Evolutionary conservation across 2,329 filamentous ascomycete genomes (phyloP).

Genomic region (Cercospora canescens): DNA sequence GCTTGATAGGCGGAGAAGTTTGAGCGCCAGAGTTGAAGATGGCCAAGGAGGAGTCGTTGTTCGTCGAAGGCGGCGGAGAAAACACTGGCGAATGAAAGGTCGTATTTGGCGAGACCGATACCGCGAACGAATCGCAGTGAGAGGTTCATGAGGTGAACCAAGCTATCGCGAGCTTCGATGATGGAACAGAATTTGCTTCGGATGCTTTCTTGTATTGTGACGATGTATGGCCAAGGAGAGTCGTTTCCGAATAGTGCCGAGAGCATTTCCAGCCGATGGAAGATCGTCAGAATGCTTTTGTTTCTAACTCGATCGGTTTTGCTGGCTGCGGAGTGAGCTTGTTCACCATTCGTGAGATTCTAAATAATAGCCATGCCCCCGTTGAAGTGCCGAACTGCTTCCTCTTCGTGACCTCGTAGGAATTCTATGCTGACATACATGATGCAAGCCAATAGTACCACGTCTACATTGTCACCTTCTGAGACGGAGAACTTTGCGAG

Average conservation of each 20-base stretch:
- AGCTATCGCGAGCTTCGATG: not conserved
- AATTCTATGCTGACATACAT: conserved; percentile 1
- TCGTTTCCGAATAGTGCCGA: not conserved
- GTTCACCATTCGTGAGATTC: not conserved
- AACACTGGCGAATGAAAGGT: not conserved
- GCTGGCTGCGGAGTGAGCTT: not conserved
- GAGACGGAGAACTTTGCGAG: not conserved
- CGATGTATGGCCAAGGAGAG: not conserved
- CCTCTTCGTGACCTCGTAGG: not conserved
- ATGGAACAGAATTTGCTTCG: not conserved
- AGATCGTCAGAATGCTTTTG: not conserved
- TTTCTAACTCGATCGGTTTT: not conserved
- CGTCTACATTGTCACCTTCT: not conserved
- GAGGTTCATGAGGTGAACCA: not conserved
- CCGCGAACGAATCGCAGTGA: not conserved
- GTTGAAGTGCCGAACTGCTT: not conserved
- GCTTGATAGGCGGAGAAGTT: not conserved
- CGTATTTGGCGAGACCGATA: not conserved
- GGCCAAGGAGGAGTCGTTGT: not conserved
- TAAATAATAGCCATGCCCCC: not conserved
- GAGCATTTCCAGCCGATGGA: not conserved
- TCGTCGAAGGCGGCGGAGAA: not conserved
- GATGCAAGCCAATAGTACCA: not conserved
- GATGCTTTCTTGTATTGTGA: not conserved
- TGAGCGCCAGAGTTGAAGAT: not conserved